Percentiles rank a stretch among this genome's conserved stretches.
Conservation (phyloP, 75 land plant genomes). For the Picea sitchensis region DNA sequence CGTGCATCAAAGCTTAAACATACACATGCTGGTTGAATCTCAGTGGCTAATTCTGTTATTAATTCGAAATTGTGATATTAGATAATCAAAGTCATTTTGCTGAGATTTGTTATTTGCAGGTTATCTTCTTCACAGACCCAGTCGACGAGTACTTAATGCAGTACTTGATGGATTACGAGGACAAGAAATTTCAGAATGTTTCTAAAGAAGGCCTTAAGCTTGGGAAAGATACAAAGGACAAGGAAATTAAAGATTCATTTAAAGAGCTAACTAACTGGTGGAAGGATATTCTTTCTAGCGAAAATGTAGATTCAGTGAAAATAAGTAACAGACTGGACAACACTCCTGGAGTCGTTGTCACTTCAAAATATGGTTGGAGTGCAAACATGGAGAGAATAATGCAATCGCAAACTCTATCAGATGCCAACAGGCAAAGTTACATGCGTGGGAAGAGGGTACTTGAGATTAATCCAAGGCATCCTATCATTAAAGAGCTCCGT, state of each 20-base stretch:
- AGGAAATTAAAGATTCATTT: slow-evolving; percentile 82
- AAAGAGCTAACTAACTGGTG: slow-evolving; percentile 96
- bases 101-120: slow-evolving; percentile 37
- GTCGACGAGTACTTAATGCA: slow-evolving; percentile 97
- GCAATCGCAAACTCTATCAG: slow-evolving; percentile 87
- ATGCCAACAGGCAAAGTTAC: slow-evolving; percentile 77
- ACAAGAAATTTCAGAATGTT: slow-evolving; percentile 96
- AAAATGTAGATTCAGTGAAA: slow-evolving; percentile 89
- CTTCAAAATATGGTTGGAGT: slow-evolving; percentile 98
- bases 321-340: slow-evolving; percentile 82
- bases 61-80: background rate
- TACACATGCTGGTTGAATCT: background rate
- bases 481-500: slow-evolving; percentile 86
- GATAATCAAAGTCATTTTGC: background rate
- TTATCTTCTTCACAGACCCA: slow-evolving; percentile 97
- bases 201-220: slow-evolving; percentile 96
- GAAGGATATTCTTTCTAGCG: slow-evolving; percentile 75
- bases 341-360: slow-evolving; percentile 94
- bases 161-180: slow-evolving; percentile 96
- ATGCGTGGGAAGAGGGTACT: slow-evolving; percentile 97
- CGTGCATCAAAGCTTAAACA: background rate
- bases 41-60: background rate
- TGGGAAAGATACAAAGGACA: slow-evolving; percentile 84
- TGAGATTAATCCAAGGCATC: slow-evolving; percentile 96
- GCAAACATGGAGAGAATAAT: slow-evolving; percentile 99